Percentiles rank a stretch among this genome's conserved stretches.
These are phyloP conservation scores for Catenaria anguillulae DNA, from an alignment of 371 early-diverging fungal species.

Conservation along the genomic window DNA sequence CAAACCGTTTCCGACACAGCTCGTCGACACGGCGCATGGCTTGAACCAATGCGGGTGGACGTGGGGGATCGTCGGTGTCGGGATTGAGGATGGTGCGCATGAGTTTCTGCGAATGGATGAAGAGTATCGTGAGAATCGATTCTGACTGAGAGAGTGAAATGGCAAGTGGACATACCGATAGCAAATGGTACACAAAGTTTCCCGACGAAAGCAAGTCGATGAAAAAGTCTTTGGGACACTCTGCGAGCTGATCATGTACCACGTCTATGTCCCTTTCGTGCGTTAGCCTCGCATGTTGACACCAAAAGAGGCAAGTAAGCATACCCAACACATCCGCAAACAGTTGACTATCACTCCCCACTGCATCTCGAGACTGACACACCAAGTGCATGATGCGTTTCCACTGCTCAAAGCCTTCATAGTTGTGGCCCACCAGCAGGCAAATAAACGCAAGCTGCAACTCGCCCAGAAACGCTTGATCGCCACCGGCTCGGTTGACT, in stretches of 20 bases:
- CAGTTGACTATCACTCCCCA: background rate
- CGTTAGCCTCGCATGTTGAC: too few relatives aligned
- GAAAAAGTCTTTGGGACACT: conserved; percentile 70
- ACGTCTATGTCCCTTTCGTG: too few relatives aligned
- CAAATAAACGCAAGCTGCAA: conserved; percentile 64
- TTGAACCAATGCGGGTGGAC: too few relatives aligned
- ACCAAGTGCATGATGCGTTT: conserved; percentile 58
- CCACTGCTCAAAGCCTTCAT: conserved; percentile 79
- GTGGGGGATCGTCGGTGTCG: too few relatives aligned
- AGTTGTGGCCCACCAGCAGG: conserved; percentile 68
- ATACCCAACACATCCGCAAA: conserved; percentile 7
- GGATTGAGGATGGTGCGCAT: too few relatives aligned
- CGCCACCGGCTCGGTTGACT: background rate
- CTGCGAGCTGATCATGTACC: conserved; percentile 45
- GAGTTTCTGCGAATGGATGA: too few relatives aligned
- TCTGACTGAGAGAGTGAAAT: too few relatives aligned
- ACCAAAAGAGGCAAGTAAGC: too few relatives aligned
- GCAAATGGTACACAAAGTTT: conserved; percentile 42
- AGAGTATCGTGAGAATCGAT: too few relatives aligned
- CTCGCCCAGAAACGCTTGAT: conserved; percentile 49
- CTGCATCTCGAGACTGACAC: conserved; percentile 46
- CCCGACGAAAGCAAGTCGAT: conserved; percentile 50
- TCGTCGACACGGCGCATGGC: too few relatives aligned
- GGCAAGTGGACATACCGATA: conserved; percentile 24
- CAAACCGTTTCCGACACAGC: too few relatives aligned